Percentiles rank a stretch among this genome's conserved stretches.
phyloP scores from a whole-genome alignment of 2,329 filamentous ascomycete species.

The Zarea fungicola region DNA sequence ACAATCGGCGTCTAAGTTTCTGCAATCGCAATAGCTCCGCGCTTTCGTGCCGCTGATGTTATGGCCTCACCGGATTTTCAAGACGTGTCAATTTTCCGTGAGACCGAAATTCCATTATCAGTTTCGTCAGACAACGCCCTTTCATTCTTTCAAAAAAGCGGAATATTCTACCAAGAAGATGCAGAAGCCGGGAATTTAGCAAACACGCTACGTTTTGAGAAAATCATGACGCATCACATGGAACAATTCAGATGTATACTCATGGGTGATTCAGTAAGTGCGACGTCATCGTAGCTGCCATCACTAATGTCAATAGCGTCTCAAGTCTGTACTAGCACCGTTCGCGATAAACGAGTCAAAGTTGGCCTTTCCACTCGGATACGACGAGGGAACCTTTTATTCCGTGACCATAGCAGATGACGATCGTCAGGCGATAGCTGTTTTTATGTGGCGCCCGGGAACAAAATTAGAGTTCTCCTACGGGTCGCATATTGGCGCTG shows the following conservation, averaged over 20 bases:
- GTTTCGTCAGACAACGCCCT: neutral
- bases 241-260: neutral
- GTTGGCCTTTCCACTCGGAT: conserved; percentile 1
- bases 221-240: neutral
- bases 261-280: neutral
- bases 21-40: neutral
- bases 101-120: neutral
- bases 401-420: conserved; percentile 1
- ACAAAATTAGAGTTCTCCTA: conserved; percentile 4
- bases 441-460: conserved; percentile 1
- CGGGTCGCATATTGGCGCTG: conserved; percentile 2
- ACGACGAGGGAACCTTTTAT: conserved; percentile 3
- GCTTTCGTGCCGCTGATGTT: neutral
- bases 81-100: neutral
- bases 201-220: neutral
- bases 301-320: neutral
- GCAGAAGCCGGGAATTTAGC: conserved; percentile 3
- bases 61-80: conserved; percentile 5
- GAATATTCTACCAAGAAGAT: conserved; percentile 5
- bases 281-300: neutral
- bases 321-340: neutral
- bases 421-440: neutral
- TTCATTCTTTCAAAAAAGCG: neutral
- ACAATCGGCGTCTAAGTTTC: too few species aligned
- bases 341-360: neutral